Evolutionary conservation across 2,329 filamentous ascomycete genomes (phyloP).

Genomic region (Ophiostoma angusticollis): DNA sequence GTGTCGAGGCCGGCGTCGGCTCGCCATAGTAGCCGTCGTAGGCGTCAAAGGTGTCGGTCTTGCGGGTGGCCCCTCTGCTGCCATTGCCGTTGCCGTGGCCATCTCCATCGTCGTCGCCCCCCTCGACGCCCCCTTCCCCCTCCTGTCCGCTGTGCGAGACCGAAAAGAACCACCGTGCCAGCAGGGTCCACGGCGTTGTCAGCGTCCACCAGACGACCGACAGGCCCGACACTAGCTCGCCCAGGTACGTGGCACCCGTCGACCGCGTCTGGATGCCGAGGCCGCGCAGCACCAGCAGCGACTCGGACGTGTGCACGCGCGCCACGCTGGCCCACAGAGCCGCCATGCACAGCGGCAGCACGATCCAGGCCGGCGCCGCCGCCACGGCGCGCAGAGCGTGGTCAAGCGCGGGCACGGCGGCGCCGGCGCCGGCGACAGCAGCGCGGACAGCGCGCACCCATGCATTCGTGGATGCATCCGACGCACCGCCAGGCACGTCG

Average conservation of each 20-base stretch:
- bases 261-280: conserved; percentile 82
- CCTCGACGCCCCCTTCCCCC: background rate
- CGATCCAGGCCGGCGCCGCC: conserved; percentile 24
- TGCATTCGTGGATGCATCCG: no score
- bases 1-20: conserved; percentile 22
- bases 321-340: conserved; percentile 32
- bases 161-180: conserved; percentile 7
- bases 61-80: background rate
- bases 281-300: conserved; percentile 74
- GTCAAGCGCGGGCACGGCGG: conserved; percentile 21
- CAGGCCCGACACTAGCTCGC: conserved; percentile 10
- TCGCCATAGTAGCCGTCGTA: conserved; percentile 9
- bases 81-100: background rate
- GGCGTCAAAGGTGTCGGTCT: background rate
- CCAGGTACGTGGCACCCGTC: conserved; percentile 53
- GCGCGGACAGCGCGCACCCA: conserved; percentile 25
- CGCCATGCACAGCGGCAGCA: conserved; percentile 24
- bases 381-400: conserved; percentile 20
- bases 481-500: no score
- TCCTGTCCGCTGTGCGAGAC: no score
- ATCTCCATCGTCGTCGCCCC: conserved; percentile 1
- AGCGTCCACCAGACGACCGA: conserved; percentile 22
- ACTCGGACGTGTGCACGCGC: conserved; percentile 55
- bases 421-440: conserved; percentile 25
- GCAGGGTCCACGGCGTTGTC: conserved; percentile 13